Percentiles rank a stretch among this genome's conserved stretches.
phyloP scores from a whole-genome alignment of 805 yeast genomes.

The Ogataea ganodermae region DNA sequence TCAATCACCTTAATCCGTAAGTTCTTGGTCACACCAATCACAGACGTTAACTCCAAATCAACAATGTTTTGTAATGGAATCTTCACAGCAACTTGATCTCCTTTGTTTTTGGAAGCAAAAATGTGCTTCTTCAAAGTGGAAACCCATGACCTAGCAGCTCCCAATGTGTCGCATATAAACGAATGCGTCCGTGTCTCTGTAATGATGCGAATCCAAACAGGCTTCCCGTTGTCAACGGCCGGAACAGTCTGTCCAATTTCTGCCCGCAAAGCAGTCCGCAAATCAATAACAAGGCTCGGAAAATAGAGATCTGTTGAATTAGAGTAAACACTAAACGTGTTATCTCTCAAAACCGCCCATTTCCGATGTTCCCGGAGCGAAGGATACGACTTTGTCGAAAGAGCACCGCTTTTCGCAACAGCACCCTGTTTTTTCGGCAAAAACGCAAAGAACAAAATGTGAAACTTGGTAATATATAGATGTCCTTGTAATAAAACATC shows the following conservation, averaged over 20 bases:
- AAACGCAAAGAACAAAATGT: conserved; percentile 74
- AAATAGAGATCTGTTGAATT: conserved; percentile 81
- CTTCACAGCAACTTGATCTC: conserved; percentile 72
- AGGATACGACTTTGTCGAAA: conserved; percentile 44
- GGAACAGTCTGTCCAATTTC: conserved; percentile 42
- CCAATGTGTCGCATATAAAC: conserved; percentile 72
- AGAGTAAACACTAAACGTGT: conserved; percentile 66
- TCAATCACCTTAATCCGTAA: conserved; percentile 64
- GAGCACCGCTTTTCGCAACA: conserved; percentile 49
- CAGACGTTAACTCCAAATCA: conserved; percentile 56
- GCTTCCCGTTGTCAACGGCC: conserved; percentile 23
- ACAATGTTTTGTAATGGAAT: conserved; percentile 72
- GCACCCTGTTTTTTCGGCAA: conserved; percentile 58
- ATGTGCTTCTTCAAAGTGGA: conserved; percentile 71
- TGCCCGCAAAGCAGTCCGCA: conserved; percentile 61
- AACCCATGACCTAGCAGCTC: conserved; percentile 80
- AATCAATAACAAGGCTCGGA: conserved; percentile 74
- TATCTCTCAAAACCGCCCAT: conserved; percentile 80
- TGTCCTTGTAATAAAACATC: conserved; percentile 89
- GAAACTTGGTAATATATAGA: conserved; percentile 64
- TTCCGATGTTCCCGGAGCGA: conserved; percentile 49
- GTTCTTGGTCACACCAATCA: conserved; percentile 58
- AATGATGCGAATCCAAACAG: conserved; percentile 56
- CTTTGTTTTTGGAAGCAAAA: conserved; percentile 69
- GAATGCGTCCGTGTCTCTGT: conserved; percentile 60